Base-by-base conservation (phyloP, 768 basidiomycete species). In the Hypholoma fasciculare region DNA sequence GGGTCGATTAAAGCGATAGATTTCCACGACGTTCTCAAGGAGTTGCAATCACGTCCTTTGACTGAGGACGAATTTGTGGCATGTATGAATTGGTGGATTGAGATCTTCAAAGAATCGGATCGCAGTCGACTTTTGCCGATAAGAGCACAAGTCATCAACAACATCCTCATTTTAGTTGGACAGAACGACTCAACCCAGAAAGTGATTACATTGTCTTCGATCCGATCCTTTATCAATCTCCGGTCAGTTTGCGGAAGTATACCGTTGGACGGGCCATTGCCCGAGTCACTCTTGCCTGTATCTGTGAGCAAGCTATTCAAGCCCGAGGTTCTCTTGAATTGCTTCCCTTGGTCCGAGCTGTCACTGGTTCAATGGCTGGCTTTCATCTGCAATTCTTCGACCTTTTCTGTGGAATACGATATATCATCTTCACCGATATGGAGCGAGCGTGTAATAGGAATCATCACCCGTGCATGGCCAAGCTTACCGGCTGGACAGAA, bases 41-140 rank as follows among this genome's bases (percentile, higher is more conserved):
- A 96, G 67, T 78, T 99, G 14, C 81, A 82, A 12, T 71, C 79
- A 5, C 78, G 90, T 14, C 88, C 94, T 4, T 78, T 99, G 23
- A 68, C 71, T 4, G 83, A 91, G 66, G 73, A 76, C 5, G 92
- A 98, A 66, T 87, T 90, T 73, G 69, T 88, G n/a, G 86, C 85
- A 2, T 94, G 91, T 71, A 74, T 98, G 61, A 84, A 84, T 57
- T 98, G 97, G 96, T 95, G 95, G 91, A 79, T 81, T 52, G 74
- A 71, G 52, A 46, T 76, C 55, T 62, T 73, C 67, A 47, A 75
- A 72, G 55, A 73, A 67, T 65, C 74, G 75, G 63, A 70, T 51
- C 61, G 58, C 38, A 62, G 72, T 13, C 71, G 78, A n/a, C 71
- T 82, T 49, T 59, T 72, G 13, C 74, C 76, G 17, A 78, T 79